Evolutionary conservation across 306 rosid species (phyloP), one percentile per base, ranked within the genome.

Genomic region (Hippophae tibetana): DNA sequence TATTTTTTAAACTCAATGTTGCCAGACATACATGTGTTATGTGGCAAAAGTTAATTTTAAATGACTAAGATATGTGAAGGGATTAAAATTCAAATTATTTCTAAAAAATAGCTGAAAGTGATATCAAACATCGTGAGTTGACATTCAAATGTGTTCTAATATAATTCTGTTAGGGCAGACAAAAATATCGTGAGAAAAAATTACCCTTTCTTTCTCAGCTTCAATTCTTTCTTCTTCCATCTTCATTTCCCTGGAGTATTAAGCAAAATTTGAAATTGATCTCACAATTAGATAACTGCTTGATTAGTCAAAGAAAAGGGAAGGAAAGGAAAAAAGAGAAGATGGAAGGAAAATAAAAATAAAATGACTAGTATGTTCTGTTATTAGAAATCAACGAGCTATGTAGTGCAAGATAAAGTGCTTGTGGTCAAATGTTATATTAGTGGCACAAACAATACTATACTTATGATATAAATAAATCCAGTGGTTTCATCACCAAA

Each of bases 141-240:
- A 10, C 9, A 7, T 10, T 4, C 7, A 26, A 5, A 57, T 10
- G 11, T n/a, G 8, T 38, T 43, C 8, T 11, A 31, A 44, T 42
- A 5, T 23, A 43, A 26, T 13, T 27, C 4, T 10, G 14, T 9
- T 11, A 52, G 25, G 41, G 43, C 44, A 45, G 62, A 57, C 47
- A 61, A 71, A 54, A 41, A 5, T 23, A 9, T 63, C 9, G 60
- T 47, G 41, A 9, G 31, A 2, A 31, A 6, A 11, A 13, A 43
- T 72, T 87, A 92, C 99, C 94, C 94, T 70, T 55, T 57, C 76
- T 68, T 88, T 92, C 86, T 92, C 97, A 9, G 99, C 93, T 65
- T 92, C 99, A 59, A 92, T 92, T 82, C 99, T 88, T 76, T 86
- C 95, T 10, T 88, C 96, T 68, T 87, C 95, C 61, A 83, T 42